phyloP scores from a whole-genome alignment of 2,329 filamentous ascomycete species.

The Penicillium olsonii region DNA sequence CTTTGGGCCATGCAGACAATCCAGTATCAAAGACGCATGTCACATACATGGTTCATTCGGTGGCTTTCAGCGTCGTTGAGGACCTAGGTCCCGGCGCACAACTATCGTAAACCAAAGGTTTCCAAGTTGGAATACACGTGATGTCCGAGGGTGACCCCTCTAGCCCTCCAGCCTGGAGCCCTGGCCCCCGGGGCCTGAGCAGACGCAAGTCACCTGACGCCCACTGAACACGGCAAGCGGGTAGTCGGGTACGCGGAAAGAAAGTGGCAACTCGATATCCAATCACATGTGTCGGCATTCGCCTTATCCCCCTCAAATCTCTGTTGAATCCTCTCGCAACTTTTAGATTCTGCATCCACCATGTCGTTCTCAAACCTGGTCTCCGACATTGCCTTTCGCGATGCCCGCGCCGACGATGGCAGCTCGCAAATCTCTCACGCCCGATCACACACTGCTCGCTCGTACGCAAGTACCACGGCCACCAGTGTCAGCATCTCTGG shows the following conservation, averaged over 20 bases:
- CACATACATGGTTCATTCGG: too few species aligned
- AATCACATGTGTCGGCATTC: slow-evolving; percentile 11
- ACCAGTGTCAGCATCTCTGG: slow-evolving; percentile 55
- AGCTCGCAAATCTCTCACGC: slow-evolving; percentile 47
- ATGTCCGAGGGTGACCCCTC: too few species aligned
- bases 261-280: background rate
- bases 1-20: too few species aligned
- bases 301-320: slow-evolving; percentile 9
- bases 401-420: slow-evolving; percentile 43
- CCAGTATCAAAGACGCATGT: too few species aligned
- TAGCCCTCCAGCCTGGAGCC: too few species aligned
- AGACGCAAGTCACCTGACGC: too few species aligned
- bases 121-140: too few species aligned
- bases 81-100: too few species aligned
- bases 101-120: too few species aligned
- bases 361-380: slow-evolving; percentile 56
- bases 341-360: slow-evolving; percentile 2
- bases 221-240: background rate
- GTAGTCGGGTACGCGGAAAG: background rate
- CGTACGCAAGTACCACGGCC: slow-evolving; percentile 50
- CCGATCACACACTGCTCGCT: slow-evolving; percentile 43
- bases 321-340: background rate
- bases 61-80: too few species aligned
- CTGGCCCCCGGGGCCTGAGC: too few species aligned
- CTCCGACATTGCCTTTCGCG: slow-evolving; percentile 51